Percentiles rank a stretch among this genome's conserved stretches.
Evolutionary conservation across 768 basidiomycete genomes (phyloP).

Genomic region (Phanerochaete carnosa): DNA sequence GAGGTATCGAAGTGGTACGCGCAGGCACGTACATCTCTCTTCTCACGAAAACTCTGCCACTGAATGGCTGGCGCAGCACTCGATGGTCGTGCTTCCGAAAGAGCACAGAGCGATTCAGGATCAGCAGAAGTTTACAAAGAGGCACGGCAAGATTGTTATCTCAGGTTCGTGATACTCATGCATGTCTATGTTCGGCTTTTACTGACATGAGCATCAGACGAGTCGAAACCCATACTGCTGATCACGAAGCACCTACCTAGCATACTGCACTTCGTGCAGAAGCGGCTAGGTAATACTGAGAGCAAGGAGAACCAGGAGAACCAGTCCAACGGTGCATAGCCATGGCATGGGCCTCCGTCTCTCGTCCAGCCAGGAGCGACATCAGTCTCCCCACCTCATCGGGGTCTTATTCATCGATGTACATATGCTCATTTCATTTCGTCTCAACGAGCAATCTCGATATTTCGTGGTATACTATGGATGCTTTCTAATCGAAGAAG

Average conservation of each 20-base stretch:
- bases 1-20: conserved; percentile 71
- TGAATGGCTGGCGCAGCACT: conserved; percentile 48
- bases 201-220: conserved; percentile 39
- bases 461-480: background rate
- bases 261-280: conserved; percentile 52
- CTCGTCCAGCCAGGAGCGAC: no score
- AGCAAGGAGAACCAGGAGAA: background rate
- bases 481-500: conserved; percentile 13
- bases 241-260: conserved; percentile 62
- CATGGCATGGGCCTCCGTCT: no score
- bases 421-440: background rate
- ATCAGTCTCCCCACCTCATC: background rate
- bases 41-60: background rate
- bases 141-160: conserved; percentile 62
- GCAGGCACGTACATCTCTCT: conserved; percentile 39
- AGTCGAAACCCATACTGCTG: conserved; percentile 73
- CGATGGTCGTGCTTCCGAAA: conserved; percentile 65
- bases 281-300: conserved; percentile 5
- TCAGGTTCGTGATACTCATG: conserved; percentile 46
- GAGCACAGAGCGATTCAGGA: conserved; percentile 47
- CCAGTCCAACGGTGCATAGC: background rate
- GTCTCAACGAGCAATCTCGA: background rate
- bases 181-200: background rate
- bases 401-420: background rate
- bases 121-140: conserved; percentile 41